Evolutionary conservation across 2,329 filamentous ascomycete genomes (phyloP).

Genomic region (Botryotinia convoluta): DNA sequence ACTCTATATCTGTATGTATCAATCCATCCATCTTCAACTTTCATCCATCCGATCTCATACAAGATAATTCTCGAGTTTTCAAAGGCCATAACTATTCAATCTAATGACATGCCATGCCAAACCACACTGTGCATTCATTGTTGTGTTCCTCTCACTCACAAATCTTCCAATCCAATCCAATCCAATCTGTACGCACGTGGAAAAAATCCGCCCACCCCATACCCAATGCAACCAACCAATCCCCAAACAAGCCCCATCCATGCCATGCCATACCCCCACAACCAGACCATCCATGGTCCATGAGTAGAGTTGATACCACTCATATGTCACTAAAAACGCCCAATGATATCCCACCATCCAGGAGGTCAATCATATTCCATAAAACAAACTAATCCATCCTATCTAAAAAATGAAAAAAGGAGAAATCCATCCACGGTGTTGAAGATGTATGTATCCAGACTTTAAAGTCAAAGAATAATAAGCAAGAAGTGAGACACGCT

Average conservation of each 20-base stretch:
- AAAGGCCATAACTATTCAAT: not conserved
- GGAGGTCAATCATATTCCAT: not conserved
- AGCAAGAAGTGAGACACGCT: not conserved
- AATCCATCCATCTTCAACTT: not conserved
- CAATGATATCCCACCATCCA: not conserved
- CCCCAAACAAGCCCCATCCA: not conserved
- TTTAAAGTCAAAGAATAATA: conserved; percentile 17
- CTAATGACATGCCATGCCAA: not conserved
- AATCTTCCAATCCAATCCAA: not conserved
- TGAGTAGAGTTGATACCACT: conserved; percentile 3
- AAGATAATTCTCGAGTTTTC: conserved; percentile 4
- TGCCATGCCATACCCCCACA: not conserved
- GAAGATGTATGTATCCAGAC: conserved; percentile 16
- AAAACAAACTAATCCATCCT: conserved; percentile 3
- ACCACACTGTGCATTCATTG: not conserved
- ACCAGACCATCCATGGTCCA: conserved; percentile 10
- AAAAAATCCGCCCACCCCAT: conserved; percentile 11
- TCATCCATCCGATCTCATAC: not conserved
- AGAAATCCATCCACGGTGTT: not conserved
- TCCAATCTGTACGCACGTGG: conserved; percentile 1
- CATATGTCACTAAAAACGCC: conserved; percentile 17
- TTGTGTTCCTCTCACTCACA: not conserved
- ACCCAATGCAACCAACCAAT: conserved; percentile 16
- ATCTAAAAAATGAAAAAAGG: not conserved
- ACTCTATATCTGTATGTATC: conserved; percentile 1